A percentile compares a stretch with the other conserved stretches of the same genome.
Evolutionary conservation across 176 grass and related monocot species (phyloP).

Genomic region (Coix lacrymajobi): DNA sequence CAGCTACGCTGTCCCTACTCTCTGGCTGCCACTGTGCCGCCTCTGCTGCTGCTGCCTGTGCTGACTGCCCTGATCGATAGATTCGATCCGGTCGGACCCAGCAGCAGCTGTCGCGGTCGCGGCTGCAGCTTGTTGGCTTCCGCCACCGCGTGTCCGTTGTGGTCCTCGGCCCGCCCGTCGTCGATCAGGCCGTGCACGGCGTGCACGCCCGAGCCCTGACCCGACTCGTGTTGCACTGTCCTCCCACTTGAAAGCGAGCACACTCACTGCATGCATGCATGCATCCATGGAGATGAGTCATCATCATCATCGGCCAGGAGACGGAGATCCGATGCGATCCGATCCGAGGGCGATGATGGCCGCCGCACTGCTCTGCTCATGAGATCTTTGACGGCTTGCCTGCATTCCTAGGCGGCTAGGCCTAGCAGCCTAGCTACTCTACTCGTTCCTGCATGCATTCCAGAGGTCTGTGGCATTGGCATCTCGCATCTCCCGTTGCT

Average conservation of each 20-base stretch:
- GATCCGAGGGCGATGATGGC: not conserved
- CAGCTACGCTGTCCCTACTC: conserved; percentile 19
- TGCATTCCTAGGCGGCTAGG: not conserved
- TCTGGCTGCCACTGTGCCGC: not conserved
- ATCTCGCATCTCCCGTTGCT: not conserved
- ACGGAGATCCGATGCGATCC: not conserved
- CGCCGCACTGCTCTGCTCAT: conserved; percentile 10
- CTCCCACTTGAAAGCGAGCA: no score
- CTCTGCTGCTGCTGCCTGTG: no score
- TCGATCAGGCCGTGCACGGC: not conserved
- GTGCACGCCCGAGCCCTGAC: not conserved
- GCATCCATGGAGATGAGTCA: not conserved
- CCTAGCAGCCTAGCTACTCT: not conserved
- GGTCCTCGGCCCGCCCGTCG: not conserved
- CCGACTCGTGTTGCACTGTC: not conserved
- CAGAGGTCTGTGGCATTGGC: not conserved
- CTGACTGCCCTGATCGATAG: not conserved
- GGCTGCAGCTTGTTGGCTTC: not conserved
- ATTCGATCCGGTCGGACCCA: conserved; percentile 17
- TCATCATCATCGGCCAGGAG: not conserved
- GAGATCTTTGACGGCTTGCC: conserved; percentile 7
- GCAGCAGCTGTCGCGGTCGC: not conserved
- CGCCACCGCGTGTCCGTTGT: not conserved
- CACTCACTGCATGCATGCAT: not conserved
- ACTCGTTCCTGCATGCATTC: not conserved